phyloP scores from a whole-genome alignment of 805 yeast species.

The Danielia reshetovae region DNA sequence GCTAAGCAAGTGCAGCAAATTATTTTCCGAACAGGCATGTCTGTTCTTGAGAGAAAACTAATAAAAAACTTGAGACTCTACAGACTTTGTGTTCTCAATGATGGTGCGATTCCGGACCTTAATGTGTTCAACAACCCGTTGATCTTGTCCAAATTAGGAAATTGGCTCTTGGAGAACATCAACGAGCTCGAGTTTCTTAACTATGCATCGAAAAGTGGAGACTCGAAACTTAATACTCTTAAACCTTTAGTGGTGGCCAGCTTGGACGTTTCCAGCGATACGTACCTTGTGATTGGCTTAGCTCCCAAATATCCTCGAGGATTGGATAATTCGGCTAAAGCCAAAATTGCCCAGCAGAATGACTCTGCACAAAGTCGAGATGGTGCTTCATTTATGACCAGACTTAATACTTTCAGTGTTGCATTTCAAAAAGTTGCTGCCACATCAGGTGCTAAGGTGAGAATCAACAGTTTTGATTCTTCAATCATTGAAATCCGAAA shows the following conservation, averaged over 20 bases:
- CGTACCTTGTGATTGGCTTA: slow-evolving; percentile 83
- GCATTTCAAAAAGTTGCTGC: slow-evolving; percentile 88
- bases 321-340: slow-evolving; percentile 31
- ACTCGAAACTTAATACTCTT: slow-evolving; percentile 27
- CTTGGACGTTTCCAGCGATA: slow-evolving; percentile 65
- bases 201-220: slow-evolving; percentile 29
- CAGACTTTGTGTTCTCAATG: slow-evolving; percentile 82
- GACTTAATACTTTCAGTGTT: slow-evolving; percentile 77
- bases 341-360: slow-evolving; percentile 24
- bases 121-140: slow-evolving; percentile 80
- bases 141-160: slow-evolving; percentile 76
- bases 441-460: slow-evolving; percentile 79
- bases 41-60: slow-evolving; percentile 78
- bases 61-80: slow-evolving; percentile 77
- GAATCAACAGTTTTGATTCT: slow-evolving; percentile 93
- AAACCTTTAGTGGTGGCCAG: slow-evolving; percentile 86
- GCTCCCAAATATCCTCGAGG: slow-evolving; percentile 74
- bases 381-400: slow-evolving; percentile 43
- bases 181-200: slow-evolving; percentile 62
- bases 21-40: slow-evolving; percentile 82
- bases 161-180: slow-evolving; percentile 87
- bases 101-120: slow-evolving; percentile 70
- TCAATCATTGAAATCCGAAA: slow-evolving; percentile 85
- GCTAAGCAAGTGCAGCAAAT: slow-evolving; percentile 84
- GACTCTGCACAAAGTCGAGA: slow-evolving; percentile 18